phyloP scores from a whole-genome alignment of 1,284 basidiomycete genomes.

The Ustilago crameri region DNA sequence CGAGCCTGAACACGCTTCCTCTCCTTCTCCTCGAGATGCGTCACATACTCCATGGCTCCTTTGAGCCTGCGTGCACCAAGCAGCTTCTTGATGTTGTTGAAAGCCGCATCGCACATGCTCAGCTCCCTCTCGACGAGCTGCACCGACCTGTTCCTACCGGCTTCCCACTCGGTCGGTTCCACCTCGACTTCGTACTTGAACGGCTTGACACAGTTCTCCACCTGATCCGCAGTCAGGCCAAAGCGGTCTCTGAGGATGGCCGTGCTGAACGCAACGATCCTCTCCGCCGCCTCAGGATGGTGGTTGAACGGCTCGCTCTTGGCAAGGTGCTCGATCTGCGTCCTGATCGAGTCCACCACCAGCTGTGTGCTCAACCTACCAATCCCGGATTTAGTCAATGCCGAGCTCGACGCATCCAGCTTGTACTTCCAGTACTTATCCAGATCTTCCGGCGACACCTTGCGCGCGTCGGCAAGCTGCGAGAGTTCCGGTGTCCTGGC shows the following conservation, averaged over 20 bases:
- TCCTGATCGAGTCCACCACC: constrained; percentile 91
- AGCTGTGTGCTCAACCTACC: constrained; percentile 91
- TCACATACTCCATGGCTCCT: constrained; percentile 83
- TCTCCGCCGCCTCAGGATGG: constrained; percentile 86
- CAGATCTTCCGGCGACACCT: constrained; percentile 76
- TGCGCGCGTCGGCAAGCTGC: constrained; percentile 77
- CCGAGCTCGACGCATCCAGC: constrained; percentile 87
- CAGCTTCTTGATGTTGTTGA: constrained; percentile 83
- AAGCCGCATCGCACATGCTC: constrained; percentile 82
- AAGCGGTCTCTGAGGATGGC: constrained; percentile 90
- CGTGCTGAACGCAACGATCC: constrained; percentile 90
- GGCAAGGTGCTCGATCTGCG: constrained; percentile 84
- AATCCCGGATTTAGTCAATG: constrained; percentile 96
- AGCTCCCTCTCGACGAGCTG: constrained; percentile 86
- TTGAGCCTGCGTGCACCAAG: constrained; percentile 85
- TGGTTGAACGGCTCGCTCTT: constrained; percentile 89
- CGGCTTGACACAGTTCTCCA: constrained; percentile 99
- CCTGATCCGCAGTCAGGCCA: constrained; percentile 92
- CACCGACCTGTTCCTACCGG: constrained; percentile 80
- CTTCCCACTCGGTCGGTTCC: constrained; percentile 89
- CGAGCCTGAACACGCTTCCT: constrained; percentile 73
- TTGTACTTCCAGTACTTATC: constrained; percentile 96
- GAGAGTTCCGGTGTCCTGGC: constrained; percentile 81
- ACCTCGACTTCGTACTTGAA: constrained; percentile 91
- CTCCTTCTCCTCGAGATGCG: constrained; percentile 82